A percentile compares a stretch with the other conserved stretches of the same genome.
Conservation (phyloP, 202 grass and related monocot genomes). For the Hordeum pubiflorum region DNA sequence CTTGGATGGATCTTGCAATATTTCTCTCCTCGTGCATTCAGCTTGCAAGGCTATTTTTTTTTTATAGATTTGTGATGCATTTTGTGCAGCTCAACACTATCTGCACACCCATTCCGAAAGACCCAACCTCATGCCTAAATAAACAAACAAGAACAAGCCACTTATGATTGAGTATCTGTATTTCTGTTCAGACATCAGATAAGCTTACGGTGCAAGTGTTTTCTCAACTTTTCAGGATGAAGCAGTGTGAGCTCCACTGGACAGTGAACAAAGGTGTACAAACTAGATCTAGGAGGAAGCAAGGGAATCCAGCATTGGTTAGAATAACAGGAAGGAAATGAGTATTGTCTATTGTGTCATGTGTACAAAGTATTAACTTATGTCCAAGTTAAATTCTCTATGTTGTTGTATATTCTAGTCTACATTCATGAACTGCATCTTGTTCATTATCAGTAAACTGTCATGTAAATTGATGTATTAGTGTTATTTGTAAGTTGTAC, state of each 20-base stretch:
- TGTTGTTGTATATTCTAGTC: slow-evolving; percentile 19
- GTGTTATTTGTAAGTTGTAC: slow-evolving; percentile 1
- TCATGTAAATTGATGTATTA: slow-evolving; percentile 23
- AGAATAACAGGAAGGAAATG: slow-evolving; percentile 27
- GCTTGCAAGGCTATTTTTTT: neutral
- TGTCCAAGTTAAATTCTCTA: slow-evolving; percentile 8
- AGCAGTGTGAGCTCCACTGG: neutral
- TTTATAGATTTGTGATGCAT: neutral
- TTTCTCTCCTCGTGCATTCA: neutral
- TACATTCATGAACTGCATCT: slow-evolving; percentile 21
- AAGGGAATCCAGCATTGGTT: slow-evolving; percentile 33
- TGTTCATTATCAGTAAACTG: slow-evolving; percentile 16
- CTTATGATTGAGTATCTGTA: neutral
- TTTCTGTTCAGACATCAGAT: neutral
- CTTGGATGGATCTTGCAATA: slow-evolving; percentile 4
- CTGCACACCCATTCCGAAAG: neutral
- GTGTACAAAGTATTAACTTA: slow-evolving; percentile 30
- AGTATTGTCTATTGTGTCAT: neutral
- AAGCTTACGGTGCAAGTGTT: slow-evolving; percentile 12
- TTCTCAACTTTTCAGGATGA: slow-evolving; percentile 32
- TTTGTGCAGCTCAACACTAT: neutral
- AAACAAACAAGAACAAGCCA: slow-evolving; percentile 2
- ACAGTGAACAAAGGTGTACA: slow-evolving; percentile 25
- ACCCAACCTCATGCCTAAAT: neutral
- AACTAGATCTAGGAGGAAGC: slow-evolving; percentile 22